These are phyloP conservation scores for Geotrichum fermentans DNA, from an alignment of 1,139 yeast genomes.

Conservation along the genomic window DNA sequence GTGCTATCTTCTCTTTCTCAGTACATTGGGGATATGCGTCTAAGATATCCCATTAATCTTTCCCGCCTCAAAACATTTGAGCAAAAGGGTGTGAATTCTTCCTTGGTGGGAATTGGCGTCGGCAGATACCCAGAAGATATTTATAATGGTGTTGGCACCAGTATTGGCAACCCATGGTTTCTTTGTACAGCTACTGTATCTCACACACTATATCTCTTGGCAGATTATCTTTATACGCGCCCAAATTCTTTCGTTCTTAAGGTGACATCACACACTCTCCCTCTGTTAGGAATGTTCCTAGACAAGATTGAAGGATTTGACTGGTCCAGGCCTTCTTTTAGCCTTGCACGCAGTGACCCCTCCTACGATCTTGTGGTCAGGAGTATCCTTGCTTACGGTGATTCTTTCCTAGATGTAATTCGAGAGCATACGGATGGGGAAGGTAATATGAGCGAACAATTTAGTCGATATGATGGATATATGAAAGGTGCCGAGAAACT, in stretches of 20 bases:
- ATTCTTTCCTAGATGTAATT: slow-evolving; percentile 68
- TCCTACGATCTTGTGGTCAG: slow-evolving; percentile 24
- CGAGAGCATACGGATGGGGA: slow-evolving; percentile 63
- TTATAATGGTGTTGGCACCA: slow-evolving; percentile 70
- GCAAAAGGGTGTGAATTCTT: slow-evolving; percentile 22
- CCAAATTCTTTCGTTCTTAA: slow-evolving; percentile 31
- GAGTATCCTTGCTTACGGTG: slow-evolving; percentile 48
- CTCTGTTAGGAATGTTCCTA: slow-evolving; percentile 29
- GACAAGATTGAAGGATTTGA: slow-evolving; percentile 22
- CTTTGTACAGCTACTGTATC: slow-evolving; percentile 79
- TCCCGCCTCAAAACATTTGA: slow-evolving; percentile 39
- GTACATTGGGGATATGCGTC: slow-evolving; percentile 57
- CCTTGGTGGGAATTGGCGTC: slow-evolving; percentile 56
- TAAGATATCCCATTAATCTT: slow-evolving; percentile 70
- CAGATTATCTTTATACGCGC: slow-evolving; percentile 38
- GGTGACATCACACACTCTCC: slow-evolving; percentile 31
- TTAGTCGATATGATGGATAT: slow-evolving; percentile 71
- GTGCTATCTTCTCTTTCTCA: slow-evolving; percentile 29
- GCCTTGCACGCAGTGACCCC: slow-evolving; percentile 19
- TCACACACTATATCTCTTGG: slow-evolving; percentile 45
- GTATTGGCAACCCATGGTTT: slow-evolving; percentile 95
- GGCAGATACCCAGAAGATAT: slow-evolving; percentile 94
- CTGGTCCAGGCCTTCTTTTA: slow-evolving; percentile 12
- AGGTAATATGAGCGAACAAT: slow-evolving; percentile 89
- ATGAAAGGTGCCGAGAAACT: slow-evolving; percentile 84